Conservation (phyloP, 306 rosid genomes). For the Cucurbita pepo region DNA sequence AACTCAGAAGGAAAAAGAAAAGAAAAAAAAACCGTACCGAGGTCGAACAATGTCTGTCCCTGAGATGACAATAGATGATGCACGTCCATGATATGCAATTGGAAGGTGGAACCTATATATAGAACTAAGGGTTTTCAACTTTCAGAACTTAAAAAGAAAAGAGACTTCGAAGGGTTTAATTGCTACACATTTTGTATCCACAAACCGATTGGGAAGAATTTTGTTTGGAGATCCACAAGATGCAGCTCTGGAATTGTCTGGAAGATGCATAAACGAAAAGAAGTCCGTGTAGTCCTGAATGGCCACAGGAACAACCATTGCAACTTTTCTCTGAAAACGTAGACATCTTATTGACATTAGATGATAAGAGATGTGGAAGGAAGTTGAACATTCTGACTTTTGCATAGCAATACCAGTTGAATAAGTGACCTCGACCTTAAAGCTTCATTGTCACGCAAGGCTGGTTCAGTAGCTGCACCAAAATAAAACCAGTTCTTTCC, state of each 20-base stretch:
- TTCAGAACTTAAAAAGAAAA: background rate
- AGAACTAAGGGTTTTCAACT: background rate
- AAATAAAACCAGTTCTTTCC: background rate
- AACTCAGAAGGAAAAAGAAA: background rate
- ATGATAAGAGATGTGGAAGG: background rate
- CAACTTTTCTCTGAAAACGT: constrained; percentile 40
- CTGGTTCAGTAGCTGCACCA: constrained; percentile 57
- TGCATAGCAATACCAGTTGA: constrained; percentile 44
- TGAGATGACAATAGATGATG: constrained; percentile 84
- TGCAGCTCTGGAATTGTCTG: constrained; percentile 74
- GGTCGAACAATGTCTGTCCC: constrained; percentile 82
- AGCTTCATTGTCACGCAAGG: constrained; percentile 58
- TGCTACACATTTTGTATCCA: background rate
- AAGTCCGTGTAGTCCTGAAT: constrained; percentile 87
- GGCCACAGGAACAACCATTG: constrained; percentile 70
- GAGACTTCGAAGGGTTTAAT: background rate
- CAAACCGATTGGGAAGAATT: constrained; percentile 52
- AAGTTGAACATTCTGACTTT: constrained; percentile 2
- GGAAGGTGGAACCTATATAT: constrained; percentile 71
- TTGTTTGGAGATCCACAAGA: constrained; percentile 67
- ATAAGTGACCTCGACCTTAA: constrained; percentile 57
- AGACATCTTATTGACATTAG: constrained; percentile 7
- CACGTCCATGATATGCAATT: constrained; percentile 87
- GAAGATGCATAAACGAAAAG: constrained; percentile 65
- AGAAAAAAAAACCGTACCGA: constrained; percentile 25